phyloP scores from a whole-genome alignment of 2,329 filamentous ascomycete genomes.

The Fusarium sp. region DNA sequence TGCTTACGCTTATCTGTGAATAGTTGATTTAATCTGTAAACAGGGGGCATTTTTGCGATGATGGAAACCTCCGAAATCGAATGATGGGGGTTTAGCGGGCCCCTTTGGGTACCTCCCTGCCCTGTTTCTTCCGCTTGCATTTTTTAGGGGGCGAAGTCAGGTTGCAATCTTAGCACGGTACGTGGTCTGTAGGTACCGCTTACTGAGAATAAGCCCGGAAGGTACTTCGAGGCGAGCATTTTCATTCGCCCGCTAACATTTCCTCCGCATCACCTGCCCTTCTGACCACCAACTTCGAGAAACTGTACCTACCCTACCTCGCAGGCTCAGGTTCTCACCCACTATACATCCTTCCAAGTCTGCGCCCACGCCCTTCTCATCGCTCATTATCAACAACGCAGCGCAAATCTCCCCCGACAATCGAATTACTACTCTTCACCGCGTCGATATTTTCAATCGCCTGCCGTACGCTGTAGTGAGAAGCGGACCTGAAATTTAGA shows the following conservation, averaged over 20 bases:
- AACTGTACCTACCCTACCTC: slow-evolving; percentile 22
- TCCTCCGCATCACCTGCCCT: slow-evolving; percentile 45
- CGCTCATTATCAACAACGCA: slow-evolving; percentile 13
- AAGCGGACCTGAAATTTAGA: slow-evolving; percentile 16
- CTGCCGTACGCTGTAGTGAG: slow-evolving; percentile 26
- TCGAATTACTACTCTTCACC: neutral
- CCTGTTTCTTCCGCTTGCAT: slow-evolving; percentile 40
- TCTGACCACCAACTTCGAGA: slow-evolving; percentile 31
- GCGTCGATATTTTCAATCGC: slow-evolving; percentile 8
- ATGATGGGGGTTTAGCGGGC: slow-evolving; percentile 35
- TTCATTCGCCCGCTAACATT: slow-evolving; percentile 35
- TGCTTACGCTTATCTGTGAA: neutral
- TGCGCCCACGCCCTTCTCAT: slow-evolving; percentile 32
- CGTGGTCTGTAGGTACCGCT: slow-evolving; percentile 6
- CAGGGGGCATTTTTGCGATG: slow-evolving; percentile 14
- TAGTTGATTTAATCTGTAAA: slow-evolving; percentile 5
- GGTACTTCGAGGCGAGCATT: slow-evolving; percentile 22
- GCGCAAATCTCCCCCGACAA: slow-evolving; percentile 13
- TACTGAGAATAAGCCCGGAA: neutral
- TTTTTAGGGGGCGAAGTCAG: slow-evolving; percentile 7
- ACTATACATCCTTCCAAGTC: slow-evolving; percentile 34
- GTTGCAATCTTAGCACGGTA: slow-evolving; percentile 28
- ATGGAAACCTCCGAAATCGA: slow-evolving; percentile 46
- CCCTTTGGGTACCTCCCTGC: slow-evolving; percentile 28
- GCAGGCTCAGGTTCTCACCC: slow-evolving; percentile 28